Percentiles rank a stretch among this genome's conserved stretches.
Evolutionary conservation across 371 early-diverging fungal species (phyloP).

Genomic region (Apophysomyces variabilis): DNA sequence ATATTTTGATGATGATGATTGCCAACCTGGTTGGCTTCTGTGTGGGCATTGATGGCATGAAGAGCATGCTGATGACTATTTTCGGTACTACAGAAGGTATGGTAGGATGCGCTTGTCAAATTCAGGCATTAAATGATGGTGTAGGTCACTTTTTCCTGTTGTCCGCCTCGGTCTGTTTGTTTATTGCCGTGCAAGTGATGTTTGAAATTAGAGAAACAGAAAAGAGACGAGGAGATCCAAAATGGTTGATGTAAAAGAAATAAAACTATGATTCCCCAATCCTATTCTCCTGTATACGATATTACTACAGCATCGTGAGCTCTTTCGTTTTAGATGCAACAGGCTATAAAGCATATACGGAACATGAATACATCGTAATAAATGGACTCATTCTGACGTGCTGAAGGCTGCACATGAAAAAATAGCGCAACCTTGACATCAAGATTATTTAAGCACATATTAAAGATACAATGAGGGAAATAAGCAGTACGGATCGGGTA

Average conservation of each 20-base stretch:
- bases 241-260: slow-evolving; percentile 43
- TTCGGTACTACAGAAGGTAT: slow-evolving; percentile 52
- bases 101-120: neutral
- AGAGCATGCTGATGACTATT: slow-evolving; percentile 59
- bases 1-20: slow-evolving; percentile 92
- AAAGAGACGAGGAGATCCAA: slow-evolving; percentile 57
- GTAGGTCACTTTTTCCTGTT: slow-evolving; percentile 56
- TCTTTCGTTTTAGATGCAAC: too few relatives aligned
- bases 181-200: slow-evolving; percentile 79
- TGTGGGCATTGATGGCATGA: slow-evolving; percentile 85
- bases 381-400: too few relatives aligned
- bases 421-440: neutral
- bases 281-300: too few relatives aligned
- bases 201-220: slow-evolving; percentile 84
- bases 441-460: neutral
- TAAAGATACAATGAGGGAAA: neutral
- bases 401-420: neutral
- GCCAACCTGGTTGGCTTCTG: slow-evolving; percentile 96
- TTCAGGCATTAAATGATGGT: neutral
- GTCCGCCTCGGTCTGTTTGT: slow-evolving; percentile 58
- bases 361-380: too few relatives aligned
- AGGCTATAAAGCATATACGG: too few relatives aligned
- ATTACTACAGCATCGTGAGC: too few relatives aligned
- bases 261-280: neutral
- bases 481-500: neutral